Evolutionary conservation across 164 flowering plant genomes (phyloP).

Genomic region (Vitis amurensis): DNA sequence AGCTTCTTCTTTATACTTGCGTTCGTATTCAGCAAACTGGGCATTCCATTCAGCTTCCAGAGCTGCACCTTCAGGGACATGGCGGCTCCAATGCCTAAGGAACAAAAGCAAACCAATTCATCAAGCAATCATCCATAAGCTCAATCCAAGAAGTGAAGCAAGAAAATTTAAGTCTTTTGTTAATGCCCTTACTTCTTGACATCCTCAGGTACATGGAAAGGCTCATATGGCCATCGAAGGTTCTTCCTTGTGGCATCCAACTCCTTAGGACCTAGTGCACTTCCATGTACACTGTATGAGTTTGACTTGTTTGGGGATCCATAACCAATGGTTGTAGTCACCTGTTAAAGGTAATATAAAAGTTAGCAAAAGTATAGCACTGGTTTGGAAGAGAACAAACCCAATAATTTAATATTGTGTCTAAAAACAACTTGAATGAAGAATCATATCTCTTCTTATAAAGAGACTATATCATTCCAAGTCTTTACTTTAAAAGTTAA

Average conservation of each 20-base stretch:
- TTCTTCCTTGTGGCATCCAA: conserved; percentile 95
- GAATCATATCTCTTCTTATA: neutral
- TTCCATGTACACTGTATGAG: conserved; percentile 92
- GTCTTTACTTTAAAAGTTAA: too few relatives aligned
- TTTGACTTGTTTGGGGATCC: conserved; percentile 98
- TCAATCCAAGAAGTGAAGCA: neutral
- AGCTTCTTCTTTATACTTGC: conserved; percentile 86
- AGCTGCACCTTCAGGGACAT: conserved; percentile 71
- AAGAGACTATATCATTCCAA: too few relatives aligned
- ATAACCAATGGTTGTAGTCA: conserved; percentile 95
- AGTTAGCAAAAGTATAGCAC: neutral
- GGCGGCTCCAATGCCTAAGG: conserved; percentile 95
- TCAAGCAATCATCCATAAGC: neutral
- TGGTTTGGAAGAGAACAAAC: neutral
- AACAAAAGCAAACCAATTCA: conserved; percentile 11
- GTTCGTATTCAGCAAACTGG: conserved; percentile 87
- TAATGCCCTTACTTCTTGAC: conserved; percentile 59
- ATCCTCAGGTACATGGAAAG: conserved; percentile 96
- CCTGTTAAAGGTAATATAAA: conserved; percentile 39
- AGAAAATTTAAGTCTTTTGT: neutral
- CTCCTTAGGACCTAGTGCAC: conserved; percentile 93
- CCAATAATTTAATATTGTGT: neutral
- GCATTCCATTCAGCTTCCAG: conserved; percentile 96
- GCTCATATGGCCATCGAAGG: conserved; percentile 90
- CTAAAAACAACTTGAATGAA: neutral